Conservation (phyloP, 23 red algal genomes). For the Gracilaria caudata region DNA sequence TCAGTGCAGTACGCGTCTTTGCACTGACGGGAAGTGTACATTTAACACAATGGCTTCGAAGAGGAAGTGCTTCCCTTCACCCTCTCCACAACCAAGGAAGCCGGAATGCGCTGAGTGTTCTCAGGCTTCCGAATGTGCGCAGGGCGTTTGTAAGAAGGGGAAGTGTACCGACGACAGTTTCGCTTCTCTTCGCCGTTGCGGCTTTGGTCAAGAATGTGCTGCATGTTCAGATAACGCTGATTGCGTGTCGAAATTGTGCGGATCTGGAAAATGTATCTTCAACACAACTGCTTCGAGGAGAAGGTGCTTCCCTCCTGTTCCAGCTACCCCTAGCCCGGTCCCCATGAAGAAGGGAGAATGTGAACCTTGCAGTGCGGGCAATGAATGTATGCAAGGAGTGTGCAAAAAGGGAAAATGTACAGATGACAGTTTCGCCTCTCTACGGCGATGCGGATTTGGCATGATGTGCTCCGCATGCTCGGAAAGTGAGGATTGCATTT, state of each 20-base stretch:
- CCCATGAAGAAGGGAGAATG: conserved; percentile 26
- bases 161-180: conserved; percentile 44
- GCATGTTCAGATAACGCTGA: neutral
- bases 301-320: conserved; percentile 30
- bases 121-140: neutral
- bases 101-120: conserved; percentile 23
- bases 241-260: conserved; percentile 25
- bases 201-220: conserved; percentile 11
- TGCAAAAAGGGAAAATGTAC: conserved; percentile 65
- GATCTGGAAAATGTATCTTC: conserved; percentile 24
- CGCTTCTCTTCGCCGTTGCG: conserved; percentile 20
- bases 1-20: conserved; percentile 24
- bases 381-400: conserved; percentile 15
- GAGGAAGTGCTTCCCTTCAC: conserved; percentile 52
- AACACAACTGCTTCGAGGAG: neutral
- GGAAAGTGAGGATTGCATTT: conserved; percentile 16
- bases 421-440: conserved; percentile 4
- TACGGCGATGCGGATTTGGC: conserved; percentile 26
- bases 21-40: conserved; percentile 36
- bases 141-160: conserved; percentile 29
- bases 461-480: conserved; percentile 35
- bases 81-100: conserved; percentile 7
- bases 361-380: neutral
- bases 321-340: neutral
- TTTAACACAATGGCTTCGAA: conserved; percentile 23